Evolutionary conservation across 805 yeast species (phyloP), one percentile per base, ranked within the genome.

Genomic region (Kodamaea jinghongensis): DNA sequence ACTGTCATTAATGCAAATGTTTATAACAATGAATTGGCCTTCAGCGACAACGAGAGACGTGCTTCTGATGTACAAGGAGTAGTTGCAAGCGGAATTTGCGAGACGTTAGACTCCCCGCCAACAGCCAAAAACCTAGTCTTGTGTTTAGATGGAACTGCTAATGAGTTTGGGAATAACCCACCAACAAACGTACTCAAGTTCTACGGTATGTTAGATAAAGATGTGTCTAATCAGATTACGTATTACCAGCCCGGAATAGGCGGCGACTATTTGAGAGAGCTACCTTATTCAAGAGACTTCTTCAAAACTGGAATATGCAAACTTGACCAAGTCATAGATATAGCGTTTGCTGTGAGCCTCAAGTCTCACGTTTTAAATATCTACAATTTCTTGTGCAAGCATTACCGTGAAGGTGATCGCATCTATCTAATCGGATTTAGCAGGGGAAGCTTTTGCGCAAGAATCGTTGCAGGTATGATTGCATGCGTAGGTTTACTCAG

Each of bases 171-270:
- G 1, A 69, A 73, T 0, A 58, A 63, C 16, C 79, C 82, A 0
- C 72, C 71, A 40, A 70, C 83, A 1, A 80, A 78, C 48, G 74
- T 76, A 1, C 54, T 81, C 31, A 76, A 75, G 48, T 43, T 79
- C 10, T 81, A 71, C 52, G 63, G 73, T 30, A 59, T 79, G 58
- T 50, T 80, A 25, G 78, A 75, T 10, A 76, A 73, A 42, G 67
- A 66, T 31, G 56, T 61, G 16, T 52, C 62, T 2, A 35, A 41
- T 4, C 84, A 79, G 47, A 45, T 75, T 28, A 79, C 84, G 49
- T 80, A 80, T 49, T 81, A 81, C 49, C 86, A 81, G 50, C 83
- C 86, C 1, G 87, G 87, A 0, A 71, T 82, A 17, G 87, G 88
- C 1, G n/a, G n/a, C n/a, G n/a, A n/a, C n/a, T n/a, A n/a, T n/a